Evolutionary conservation across 116 monocot species (phyloP).

Genomic region (Papilionanthe hybrid): DNA sequence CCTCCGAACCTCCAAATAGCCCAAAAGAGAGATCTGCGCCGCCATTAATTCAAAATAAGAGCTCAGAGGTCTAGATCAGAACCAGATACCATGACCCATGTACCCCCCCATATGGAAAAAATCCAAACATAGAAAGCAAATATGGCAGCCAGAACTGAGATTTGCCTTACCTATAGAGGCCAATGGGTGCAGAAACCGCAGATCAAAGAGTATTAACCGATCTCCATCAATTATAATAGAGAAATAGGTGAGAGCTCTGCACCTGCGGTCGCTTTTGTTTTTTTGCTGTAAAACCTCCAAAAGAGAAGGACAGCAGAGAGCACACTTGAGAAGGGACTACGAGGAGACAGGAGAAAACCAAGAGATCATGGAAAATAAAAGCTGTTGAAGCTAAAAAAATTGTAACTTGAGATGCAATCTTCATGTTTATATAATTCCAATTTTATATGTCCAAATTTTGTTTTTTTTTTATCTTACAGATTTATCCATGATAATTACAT

Average conservation of each 20-base stretch:
- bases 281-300: constrained; percentile 7
- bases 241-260: constrained; percentile 1
- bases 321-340: not conserved
- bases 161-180: constrained; percentile 6
- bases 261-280: not conserved
- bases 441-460: too few species aligned
- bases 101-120: not conserved
- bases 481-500: too few species aligned
- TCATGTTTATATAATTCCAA: not conserved
- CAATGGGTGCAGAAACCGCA: not conserved
- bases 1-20: not conserved
- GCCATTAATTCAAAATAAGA: not conserved
- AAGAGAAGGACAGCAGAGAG: constrained; percentile 13
- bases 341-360: not conserved
- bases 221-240: not conserved
- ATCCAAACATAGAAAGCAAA: not conserved
- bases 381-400: not conserved
- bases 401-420: not conserved
- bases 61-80: not conserved
- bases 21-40: not conserved
- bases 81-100: not conserved
- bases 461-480: not conserved
- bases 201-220: not conserved
- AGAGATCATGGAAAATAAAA: constrained; percentile 3
- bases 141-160: not conserved